Conservation (phyloP, 106 monocot species). For the Dioscorea dumetorum region DNA sequence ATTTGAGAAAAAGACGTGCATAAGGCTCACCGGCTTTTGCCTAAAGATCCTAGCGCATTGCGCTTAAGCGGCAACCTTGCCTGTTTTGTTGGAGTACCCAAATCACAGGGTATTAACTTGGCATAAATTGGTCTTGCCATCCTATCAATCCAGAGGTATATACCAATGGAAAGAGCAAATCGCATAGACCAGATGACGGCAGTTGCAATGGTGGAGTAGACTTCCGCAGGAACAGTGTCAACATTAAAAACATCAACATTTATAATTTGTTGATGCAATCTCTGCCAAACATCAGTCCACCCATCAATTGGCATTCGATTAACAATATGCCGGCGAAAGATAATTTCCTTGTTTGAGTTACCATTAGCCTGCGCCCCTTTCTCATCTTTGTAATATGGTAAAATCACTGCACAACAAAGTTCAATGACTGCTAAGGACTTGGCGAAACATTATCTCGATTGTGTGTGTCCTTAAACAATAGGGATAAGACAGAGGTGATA, state of each 20-base stretch:
- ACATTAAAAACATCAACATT: conserved; percentile 85
- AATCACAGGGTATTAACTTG: conserved; percentile 74
- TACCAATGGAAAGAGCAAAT: conserved; percentile 54
- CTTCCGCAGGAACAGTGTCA: conserved; percentile 64
- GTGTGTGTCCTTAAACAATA: no score
- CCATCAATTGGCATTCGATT: conserved; percentile 81
- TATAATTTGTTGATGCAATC: conserved; percentile 68
- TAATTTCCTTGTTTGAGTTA: conserved; percentile 36
- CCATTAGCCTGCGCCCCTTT: conserved; percentile 12
- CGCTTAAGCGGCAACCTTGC: conserved; percentile 38
- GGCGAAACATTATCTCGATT: no score
- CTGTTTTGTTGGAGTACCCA: conserved; percentile 55
- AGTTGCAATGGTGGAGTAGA: conserved; percentile 71
- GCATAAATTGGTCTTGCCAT: conserved; percentile 64
- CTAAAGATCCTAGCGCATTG: conserved; percentile 70
- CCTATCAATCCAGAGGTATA: conserved; percentile 73
- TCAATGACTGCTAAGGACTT: no score
- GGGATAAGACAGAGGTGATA: no score
- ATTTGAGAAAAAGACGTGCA: no score
- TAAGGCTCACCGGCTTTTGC: conserved; percentile 60
- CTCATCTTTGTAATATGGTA: conserved; percentile 75
- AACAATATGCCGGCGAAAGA: conserved; percentile 78
- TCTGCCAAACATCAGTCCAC: conserved; percentile 88
- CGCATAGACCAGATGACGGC: conserved; percentile 89
- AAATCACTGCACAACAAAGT: conserved; percentile 54